Evolutionary conservation across 2,329 filamentous ascomycete species (phyloP), one percentile per base, ranked within the genome.

Genomic region (Talaromyces atroroseus): DNA sequence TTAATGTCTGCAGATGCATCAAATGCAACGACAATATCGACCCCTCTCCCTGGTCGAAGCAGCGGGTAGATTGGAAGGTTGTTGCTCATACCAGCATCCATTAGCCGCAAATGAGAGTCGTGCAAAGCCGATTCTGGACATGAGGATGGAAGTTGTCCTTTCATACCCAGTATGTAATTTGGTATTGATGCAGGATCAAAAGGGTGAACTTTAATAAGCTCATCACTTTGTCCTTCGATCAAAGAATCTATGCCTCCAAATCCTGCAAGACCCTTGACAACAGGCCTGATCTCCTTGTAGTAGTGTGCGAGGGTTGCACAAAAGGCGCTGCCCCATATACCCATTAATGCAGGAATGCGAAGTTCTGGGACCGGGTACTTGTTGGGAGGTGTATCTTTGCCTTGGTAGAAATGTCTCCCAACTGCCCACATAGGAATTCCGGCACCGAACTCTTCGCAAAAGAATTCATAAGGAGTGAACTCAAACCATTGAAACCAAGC

Each of bases 81-180:
- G 70, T 99, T 97, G 62, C 89, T 95, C 94, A 99, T 99, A 51
- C 94, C 94, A 1, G 94, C 92, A 71, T 99, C 94, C 92, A 96
- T 97, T 16, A 92, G 80, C 61, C 89, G 86, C 18, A 92, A 79
- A 68, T 95, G 87, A 46, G 86, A 79, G 14, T 80, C 80, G 18
- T 83, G 78, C 64, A 89, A 85, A 40, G 96, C 83, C 57, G 84
- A 90, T 32, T 86, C 82, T 0, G 94, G 91, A n/a, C 87, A 88
- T 0, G 89, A 89, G 0, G 82, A 73, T 0, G 90, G 88, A 6
- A 99, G 78, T 59, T 83, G 80, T 12, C 83, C 85, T 63, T 88
- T 81, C 85, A 99, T 88, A 8, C 88, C 89, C 59, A 90, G 84
- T 0, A 86, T 86, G 66, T 88, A 97, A 69, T 99, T 99, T 2